Evolutionary conservation across 345 rosid genomes (phyloP).

Genomic region (Arabidopsis thaliana): DNA sequence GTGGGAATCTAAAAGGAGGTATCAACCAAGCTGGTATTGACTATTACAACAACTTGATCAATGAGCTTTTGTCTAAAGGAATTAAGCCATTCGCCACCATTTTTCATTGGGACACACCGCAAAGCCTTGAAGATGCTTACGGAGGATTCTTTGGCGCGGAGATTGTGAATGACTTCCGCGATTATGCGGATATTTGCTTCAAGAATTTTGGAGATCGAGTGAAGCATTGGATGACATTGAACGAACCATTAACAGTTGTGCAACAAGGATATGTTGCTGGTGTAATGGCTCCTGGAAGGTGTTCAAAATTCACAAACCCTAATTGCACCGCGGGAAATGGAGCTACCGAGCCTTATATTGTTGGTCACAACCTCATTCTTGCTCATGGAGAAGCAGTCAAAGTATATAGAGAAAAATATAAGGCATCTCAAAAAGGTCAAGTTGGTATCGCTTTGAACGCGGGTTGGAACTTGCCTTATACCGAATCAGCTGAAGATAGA

Average conservation of each 20-base stretch:
- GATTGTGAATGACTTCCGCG: constrained; percentile 1
- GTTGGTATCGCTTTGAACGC: constrained; percentile 12
- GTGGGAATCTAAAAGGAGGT: neutral
- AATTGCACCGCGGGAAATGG: constrained; percentile 2
- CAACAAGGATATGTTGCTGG: constrained; percentile 7
- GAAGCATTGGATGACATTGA: constrained; percentile 1
- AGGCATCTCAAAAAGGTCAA: neutral
- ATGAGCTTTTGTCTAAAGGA: constrained; percentile 21
- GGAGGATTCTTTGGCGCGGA: constrained; percentile 1
- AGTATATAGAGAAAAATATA: neutral
- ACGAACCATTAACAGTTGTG: constrained; percentile 11
- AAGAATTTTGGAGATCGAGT: constrained; percentile 15
- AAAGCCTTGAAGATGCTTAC: constrained; percentile 10
- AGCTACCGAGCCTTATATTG: constrained; percentile 9
- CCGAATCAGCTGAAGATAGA: neutral
- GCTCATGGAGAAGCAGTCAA: constrained; percentile 14
- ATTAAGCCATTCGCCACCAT: constrained; percentile 5
- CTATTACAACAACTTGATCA: constrained; percentile 19
- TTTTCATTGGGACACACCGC: constrained; percentile 21
- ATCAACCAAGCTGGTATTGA: constrained; percentile 13
- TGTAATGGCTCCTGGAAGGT: constrained; percentile 12
- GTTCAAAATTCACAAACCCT: constrained; percentile 21
- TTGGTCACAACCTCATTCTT: constrained; percentile 7
- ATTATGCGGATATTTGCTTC: constrained; percentile 4
- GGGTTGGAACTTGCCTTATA: constrained; percentile 6